A percentile compares a stretch with the other conserved stretches of the same genome.
phyloP scores from a whole-genome alignment of 352 stramenopile genomes.

The Globisporangium canariense region DNA sequence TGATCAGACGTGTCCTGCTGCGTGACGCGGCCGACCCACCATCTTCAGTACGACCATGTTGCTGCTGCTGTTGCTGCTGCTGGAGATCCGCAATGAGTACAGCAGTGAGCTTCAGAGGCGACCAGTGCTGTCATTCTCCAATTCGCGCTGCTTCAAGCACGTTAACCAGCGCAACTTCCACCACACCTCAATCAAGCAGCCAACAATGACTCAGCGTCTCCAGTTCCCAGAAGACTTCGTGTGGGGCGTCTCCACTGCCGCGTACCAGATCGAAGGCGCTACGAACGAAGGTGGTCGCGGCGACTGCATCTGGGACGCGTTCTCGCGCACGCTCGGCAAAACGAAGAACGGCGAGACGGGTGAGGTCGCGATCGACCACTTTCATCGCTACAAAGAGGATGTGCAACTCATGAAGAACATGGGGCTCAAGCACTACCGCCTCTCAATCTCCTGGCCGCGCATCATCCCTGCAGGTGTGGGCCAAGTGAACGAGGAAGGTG shows the following conservation, averaged over 20 bases:
- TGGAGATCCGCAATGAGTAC: neutral
- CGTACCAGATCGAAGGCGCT: slow-evolving; percentile 93
- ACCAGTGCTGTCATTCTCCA: slow-evolving; percentile 12
- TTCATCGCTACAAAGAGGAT: slow-evolving; percentile 77
- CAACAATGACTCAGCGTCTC: slow-evolving; percentile 25
- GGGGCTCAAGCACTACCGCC: slow-evolving; percentile 81
- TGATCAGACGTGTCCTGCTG: neutral
- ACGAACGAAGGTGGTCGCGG: slow-evolving; percentile 76
- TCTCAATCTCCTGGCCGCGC: slow-evolving; percentile 86
- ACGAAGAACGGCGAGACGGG: slow-evolving; percentile 73
- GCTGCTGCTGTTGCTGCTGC: neutral
- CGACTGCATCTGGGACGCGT: slow-evolving; percentile 90
- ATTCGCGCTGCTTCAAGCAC: slow-evolving; percentile 6
- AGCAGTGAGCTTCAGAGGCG: neutral
- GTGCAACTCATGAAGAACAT: slow-evolving; percentile 81
- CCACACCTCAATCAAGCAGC: neutral
- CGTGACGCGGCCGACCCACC: neutral
- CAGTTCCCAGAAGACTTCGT: slow-evolving; percentile 62
- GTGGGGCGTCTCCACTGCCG: slow-evolving; percentile 83
- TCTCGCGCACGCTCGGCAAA: slow-evolving; percentile 59
- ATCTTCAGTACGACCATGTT: neutral
- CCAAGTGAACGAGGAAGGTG: slow-evolving; percentile 66
- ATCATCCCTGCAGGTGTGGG: slow-evolving; percentile 84
- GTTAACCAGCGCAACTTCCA: neutral
- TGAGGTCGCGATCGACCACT: slow-evolving; percentile 88